A percentile compares a stretch with the other conserved stretches of the same genome.
These are phyloP conservation scores for Cladorrhinum sp. DNA, from an alignment of 2,329 filamentous ascomycete species.

Conservation along the genomic window DNA sequence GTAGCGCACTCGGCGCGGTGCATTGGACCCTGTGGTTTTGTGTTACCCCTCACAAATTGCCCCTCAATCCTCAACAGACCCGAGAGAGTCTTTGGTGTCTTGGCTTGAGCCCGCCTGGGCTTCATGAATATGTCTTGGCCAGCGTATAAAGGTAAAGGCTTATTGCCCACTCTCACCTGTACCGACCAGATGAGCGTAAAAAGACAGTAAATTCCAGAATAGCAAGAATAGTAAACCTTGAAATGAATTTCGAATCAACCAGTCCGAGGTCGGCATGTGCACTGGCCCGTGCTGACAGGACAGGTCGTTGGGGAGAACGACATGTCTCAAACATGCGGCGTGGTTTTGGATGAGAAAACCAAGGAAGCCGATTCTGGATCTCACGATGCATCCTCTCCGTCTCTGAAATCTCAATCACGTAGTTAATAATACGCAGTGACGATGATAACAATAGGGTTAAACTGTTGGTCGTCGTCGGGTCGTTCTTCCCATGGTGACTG, in stretches of 20 bases:
- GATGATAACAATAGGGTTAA: neutral
- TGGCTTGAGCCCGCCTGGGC: neutral
- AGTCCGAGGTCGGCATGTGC: neutral
- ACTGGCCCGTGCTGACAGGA: neutral
- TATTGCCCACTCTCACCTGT: too few relatives aligned
- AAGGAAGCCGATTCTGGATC: neutral
- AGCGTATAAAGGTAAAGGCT: neutral
- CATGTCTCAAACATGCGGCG: slow-evolving; percentile 2
- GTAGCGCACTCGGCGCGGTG: neutral
- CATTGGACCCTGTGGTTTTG: neutral
- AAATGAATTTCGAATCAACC: neutral
- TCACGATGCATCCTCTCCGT: neutral
- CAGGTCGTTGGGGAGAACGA: neutral
- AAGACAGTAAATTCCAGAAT: too few relatives aligned
- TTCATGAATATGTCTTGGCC: neutral
- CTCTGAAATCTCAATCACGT: neutral
- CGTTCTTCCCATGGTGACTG: neutral
- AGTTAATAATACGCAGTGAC: neutral
- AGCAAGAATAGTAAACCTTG: too few relatives aligned
- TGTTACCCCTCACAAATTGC: neutral
- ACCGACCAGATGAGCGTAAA: too few relatives aligned
- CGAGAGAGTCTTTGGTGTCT: neutral
- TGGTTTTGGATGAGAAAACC: neutral
- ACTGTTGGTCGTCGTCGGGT: neutral
- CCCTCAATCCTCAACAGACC: neutral